Evolutionary conservation across 441 rosid species (phyloP).

Genomic region (Euphorbia neoarborescens): DNA sequence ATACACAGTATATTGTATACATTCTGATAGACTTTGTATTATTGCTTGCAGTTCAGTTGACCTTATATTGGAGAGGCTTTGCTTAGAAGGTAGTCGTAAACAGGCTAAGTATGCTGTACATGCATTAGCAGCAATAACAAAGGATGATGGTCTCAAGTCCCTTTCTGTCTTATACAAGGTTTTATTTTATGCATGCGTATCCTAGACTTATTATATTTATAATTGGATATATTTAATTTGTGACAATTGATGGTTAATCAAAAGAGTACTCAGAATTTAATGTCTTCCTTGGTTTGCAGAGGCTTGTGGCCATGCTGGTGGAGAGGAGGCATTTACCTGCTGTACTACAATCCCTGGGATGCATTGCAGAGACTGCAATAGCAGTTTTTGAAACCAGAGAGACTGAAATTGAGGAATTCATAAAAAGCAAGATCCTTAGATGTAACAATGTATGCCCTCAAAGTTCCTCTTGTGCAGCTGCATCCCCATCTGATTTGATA

Average conservation of each 20-base stretch:
- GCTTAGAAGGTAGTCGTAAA: slow-evolving; percentile 91
- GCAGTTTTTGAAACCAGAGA: slow-evolving; percentile 98
- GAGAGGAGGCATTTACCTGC: slow-evolving; percentile 85
- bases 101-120: slow-evolving; percentile 99
- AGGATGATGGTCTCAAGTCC: slow-evolving; percentile 96
- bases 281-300: slow-evolving; percentile 44
- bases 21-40: slow-evolving; percentile 26
- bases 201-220: neutral
- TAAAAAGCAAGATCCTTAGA: slow-evolving; percentile 64
- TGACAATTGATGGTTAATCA: neutral
- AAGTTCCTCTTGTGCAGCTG: slow-evolving; percentile 24
- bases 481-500: slow-evolving; percentile 10
- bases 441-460: slow-evolving; percentile 48
- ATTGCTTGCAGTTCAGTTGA: slow-evolving; percentile 70
- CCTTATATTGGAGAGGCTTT: slow-evolving; percentile 82
- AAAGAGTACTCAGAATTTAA: slow-evolving; percentile 10
- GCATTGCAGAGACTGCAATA: slow-evolving; percentile 97
- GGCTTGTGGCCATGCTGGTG: slow-evolving; percentile 89
- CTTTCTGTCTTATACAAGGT: slow-evolving; percentile 98
- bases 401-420: slow-evolving; percentile 71
- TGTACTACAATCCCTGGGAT: slow-evolving; percentile 91
- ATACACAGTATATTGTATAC: slow-evolving; percentile 8
- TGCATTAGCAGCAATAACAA: slow-evolving; percentile 96
- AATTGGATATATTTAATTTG: neutral
- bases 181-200: slow-evolving; percentile 1